Percentiles rank a stretch among this genome's conserved stretches.
Evolutionary conservation across 768 basidiomycete species (phyloP).

Genomic region (Trametes sanguinea): DNA sequence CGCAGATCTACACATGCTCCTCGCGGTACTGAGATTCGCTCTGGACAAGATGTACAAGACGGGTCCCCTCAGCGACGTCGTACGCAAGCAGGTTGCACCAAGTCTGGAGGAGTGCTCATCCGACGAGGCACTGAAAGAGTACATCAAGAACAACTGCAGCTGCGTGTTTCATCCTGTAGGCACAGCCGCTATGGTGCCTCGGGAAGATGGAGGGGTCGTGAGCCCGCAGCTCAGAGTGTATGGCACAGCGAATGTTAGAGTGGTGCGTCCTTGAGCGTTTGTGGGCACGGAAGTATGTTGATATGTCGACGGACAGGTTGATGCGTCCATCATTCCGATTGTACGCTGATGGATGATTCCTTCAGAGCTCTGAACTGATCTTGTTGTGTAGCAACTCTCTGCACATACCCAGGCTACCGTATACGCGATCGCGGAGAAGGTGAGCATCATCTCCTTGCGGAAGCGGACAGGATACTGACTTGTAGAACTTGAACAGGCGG

Average conservation of each 20-base stretch:
- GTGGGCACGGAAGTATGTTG: too few species aligned
- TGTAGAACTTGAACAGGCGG: neutral
- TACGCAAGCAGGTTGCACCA: slow-evolving; percentile 1
- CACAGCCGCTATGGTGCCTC: slow-evolving; percentile 13
- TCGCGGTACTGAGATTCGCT: slow-evolving; percentile 1
- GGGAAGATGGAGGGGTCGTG: slow-evolving; percentile 19
- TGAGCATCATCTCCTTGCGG: neutral
- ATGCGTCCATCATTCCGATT: slow-evolving; percentile 11
- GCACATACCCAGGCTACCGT: slow-evolving; percentile 14
- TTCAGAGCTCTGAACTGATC: neutral
- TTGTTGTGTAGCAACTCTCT: neutral
- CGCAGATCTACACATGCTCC: slow-evolving; percentile 7
- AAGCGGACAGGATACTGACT: neutral
- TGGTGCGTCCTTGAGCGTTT: neutral
- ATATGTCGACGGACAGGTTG: neutral
- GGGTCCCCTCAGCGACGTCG: neutral
- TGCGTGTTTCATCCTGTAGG: slow-evolving; percentile 2
- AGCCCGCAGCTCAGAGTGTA: slow-evolving; percentile 7
- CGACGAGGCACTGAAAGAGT: slow-evolving; percentile 1
- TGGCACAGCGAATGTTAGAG: slow-evolving; percentile 19
- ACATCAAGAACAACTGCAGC: slow-evolving; percentile 1
- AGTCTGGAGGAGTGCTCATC: neutral
- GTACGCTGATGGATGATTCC: neutral
- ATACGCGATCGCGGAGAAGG: slow-evolving; percentile 14
- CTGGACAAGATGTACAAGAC: slow-evolving; percentile 4